These are phyloP conservation scores for Microbotryum scabiosae DNA, from an alignment of 1,284 basidiomycete genomes.

Conservation along the genomic window DNA sequence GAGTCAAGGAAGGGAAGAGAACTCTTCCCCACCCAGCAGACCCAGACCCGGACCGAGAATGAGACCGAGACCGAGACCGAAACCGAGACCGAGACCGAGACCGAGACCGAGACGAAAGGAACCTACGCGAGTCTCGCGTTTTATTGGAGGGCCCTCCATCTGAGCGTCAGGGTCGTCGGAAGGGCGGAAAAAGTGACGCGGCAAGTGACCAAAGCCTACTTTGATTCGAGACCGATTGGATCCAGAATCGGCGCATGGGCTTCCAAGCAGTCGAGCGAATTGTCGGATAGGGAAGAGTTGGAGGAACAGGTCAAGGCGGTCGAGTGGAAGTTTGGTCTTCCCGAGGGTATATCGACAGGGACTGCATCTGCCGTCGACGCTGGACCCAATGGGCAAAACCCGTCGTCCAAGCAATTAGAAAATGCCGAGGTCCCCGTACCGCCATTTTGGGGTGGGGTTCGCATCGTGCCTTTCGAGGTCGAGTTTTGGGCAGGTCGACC, in stretches of 20 bases:
- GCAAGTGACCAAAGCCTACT: slow-evolving; percentile 76
- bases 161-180: slow-evolving; percentile 78
- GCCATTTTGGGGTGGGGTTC: slow-evolving; percentile 93
- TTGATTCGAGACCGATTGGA: slow-evolving; percentile 69
- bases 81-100: slow-evolving; percentile 9
- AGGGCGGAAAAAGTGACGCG: slow-evolving; percentile 63
- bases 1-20: slow-evolving; percentile 81
- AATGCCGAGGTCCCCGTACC: slow-evolving; percentile 59
- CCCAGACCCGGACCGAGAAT: slow-evolving; percentile 36
- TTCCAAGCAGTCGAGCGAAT: slow-evolving; percentile 70
- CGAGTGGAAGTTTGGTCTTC: slow-evolving; percentile 54
- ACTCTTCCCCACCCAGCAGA: slow-evolving; percentile 49
- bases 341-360: slow-evolving; percentile 35
- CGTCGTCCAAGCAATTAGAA: slow-evolving; percentile 36
- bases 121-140: slow-evolving; percentile 67
- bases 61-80: slow-evolving; percentile 40
- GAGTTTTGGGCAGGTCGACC: slow-evolving; percentile 93
- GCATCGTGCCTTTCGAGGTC: slow-evolving; percentile 76
- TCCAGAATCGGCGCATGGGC: slow-evolving; percentile 88
- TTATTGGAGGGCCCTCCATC: slow-evolving; percentile 81
- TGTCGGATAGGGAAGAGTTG: slow-evolving; percentile 54
- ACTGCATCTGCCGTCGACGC: slow-evolving; percentile 11
- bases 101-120: slow-evolving; percentile 27
- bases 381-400: slow-evolving; percentile 10
- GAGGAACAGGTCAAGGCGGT: slow-evolving; percentile 54